Conservation (phyloP, 495 filamentous ascomycete species). For the Xylaria acuta region DNA sequence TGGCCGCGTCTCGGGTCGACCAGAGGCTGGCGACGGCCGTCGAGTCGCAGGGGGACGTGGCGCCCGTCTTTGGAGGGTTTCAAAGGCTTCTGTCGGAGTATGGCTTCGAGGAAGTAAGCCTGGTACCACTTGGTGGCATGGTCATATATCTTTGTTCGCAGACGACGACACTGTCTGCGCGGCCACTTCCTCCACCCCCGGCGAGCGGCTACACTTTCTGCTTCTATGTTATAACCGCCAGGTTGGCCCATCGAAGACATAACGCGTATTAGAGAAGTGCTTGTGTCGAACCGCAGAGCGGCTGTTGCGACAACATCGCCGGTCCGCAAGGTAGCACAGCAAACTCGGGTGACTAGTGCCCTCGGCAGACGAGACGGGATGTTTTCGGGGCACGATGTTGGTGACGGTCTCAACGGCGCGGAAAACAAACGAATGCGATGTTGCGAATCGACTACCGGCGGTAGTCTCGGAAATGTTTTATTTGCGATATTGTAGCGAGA, state of each 20-base stretch:
- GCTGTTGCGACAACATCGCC: constrained; percentile 23
- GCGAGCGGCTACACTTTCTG: neutral
- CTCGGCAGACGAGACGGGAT: neutral
- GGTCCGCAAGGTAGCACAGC: neutral
- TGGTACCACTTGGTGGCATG: constrained; percentile 40
- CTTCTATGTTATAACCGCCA: constrained; percentile 37
- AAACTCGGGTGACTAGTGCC: neutral
- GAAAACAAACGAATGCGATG: neutral
- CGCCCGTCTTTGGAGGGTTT: constrained; percentile 56
- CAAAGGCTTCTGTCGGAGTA: constrained; percentile 47
- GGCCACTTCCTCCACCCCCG: neutral
- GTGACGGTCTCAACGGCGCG: neutral
- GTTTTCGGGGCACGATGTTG: neutral
- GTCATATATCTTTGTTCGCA: constrained; percentile 27
- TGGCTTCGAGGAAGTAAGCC: constrained; percentile 41
- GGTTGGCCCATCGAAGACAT: constrained; percentile 25
- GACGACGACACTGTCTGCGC: constrained; percentile 4
- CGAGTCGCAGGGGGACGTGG: constrained; percentile 69
- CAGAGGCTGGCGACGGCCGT: constrained; percentile 54
- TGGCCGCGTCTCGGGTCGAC: constrained; percentile 79
- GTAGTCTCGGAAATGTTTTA: neutral
- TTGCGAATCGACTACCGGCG: neutral
- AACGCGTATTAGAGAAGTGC: constrained; percentile 17
- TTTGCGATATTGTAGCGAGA: neutral
- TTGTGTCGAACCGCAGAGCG: constrained; percentile 17